These are phyloP conservation scores for Curvularia sp. DNA, from an alignment of 2,329 filamentous ascomycete species.

Conservation along the genomic window DNA sequence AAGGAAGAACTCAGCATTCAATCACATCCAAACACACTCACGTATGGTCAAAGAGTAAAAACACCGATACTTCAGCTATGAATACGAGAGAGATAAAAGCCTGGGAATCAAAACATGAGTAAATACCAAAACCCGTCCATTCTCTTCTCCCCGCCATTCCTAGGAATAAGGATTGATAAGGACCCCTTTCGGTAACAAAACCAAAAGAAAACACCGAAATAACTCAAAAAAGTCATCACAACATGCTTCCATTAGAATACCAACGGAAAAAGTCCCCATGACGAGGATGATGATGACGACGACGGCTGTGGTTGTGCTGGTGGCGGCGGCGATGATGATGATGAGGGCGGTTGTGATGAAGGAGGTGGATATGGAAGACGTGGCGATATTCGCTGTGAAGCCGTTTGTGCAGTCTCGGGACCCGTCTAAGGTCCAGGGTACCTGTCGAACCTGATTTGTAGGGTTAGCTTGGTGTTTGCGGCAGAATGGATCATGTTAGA, in stretches of 20 bases:
- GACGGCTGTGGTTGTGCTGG: neutral
- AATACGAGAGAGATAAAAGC: neutral
- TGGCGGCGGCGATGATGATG: neutral
- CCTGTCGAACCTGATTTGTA: constrained; percentile 38
- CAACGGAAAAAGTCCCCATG: neutral
- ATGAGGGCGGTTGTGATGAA: neutral
- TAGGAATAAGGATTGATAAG: neutral
- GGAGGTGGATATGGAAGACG: neutral
- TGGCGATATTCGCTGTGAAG: neutral
- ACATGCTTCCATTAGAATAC: neutral
- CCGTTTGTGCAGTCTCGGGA: neutral
- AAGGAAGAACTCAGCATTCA: too few relatives aligned
- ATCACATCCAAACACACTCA: neutral
- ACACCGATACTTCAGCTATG: constrained; percentile 5
- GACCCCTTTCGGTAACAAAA: neutral
- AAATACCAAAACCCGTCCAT: neutral
- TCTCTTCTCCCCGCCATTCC: neutral
- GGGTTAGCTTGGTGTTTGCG: constrained; percentile 17
- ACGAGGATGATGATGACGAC: neutral
- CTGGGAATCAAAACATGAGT: constrained; percentile 7
- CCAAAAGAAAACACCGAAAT: constrained; percentile 2
- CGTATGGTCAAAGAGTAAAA: neutral
- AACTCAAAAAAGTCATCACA: neutral
- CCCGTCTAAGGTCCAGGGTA: constrained; percentile 41
- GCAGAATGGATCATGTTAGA: neutral